Conservation (phyloP, 148 eudicot genomes). For the Oxyria digyna region DNA sequence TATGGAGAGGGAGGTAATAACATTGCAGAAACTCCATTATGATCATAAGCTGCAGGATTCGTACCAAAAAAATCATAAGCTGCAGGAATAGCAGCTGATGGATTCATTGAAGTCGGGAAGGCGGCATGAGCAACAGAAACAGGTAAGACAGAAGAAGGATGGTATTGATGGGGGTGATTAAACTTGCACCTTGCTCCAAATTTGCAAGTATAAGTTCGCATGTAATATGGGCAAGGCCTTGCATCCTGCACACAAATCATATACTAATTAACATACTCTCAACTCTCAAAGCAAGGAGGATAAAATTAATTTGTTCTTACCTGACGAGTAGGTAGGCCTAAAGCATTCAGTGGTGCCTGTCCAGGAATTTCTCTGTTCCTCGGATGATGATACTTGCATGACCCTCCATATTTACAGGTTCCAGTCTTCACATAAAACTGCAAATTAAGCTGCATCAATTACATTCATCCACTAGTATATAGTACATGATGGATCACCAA, state of each 20-base stretch:
- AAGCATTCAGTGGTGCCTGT: constrained; percentile 19
- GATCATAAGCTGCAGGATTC: too few species aligned
- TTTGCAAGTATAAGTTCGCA: constrained; percentile 12
- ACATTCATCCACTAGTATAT: too few species aligned
- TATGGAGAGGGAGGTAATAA: background rate
- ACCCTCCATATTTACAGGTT: constrained; percentile 43
- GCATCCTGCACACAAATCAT: constrained; percentile 9
- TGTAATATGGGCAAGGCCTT: constrained; percentile 9
- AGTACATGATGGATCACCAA: too few species aligned
- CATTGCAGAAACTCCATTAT: constrained; percentile 9
- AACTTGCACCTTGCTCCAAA: constrained; percentile 11
- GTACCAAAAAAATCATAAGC: too few species aligned
- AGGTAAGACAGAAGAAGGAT: background rate
- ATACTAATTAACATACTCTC: too few species aligned
- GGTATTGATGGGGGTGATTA: constrained; percentile 9
- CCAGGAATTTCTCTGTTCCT: constrained; percentile 22
- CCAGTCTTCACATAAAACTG: constrained; percentile 3
- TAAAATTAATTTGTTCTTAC: too few species aligned
- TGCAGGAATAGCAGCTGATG: too few species aligned
- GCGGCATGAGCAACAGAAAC: background rate
- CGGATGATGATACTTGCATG: constrained; percentile 50
- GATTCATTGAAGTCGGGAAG: background rate
- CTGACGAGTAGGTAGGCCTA: constrained; percentile 44
- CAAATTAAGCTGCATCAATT: too few species aligned
- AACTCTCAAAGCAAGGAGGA: too few species aligned